Evolutionary conservation across 2,329 filamentous ascomycete species (phyloP).

Genomic region (Microdochium trichocladiopsis): DNA sequence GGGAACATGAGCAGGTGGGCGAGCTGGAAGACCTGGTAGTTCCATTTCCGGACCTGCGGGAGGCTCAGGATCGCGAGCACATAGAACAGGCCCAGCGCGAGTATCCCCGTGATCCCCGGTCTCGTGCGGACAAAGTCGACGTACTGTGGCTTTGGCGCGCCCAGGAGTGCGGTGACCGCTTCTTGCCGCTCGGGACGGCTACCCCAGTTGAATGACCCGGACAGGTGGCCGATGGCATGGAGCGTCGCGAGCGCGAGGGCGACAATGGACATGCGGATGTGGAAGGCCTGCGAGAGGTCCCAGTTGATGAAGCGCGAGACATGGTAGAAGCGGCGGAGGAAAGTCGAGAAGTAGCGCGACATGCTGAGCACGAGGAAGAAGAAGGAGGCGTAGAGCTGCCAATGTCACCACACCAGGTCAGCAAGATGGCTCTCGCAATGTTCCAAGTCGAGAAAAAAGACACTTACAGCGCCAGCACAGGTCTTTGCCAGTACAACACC

Average conservation of each 20-base stretch:
- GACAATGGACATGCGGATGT: slow-evolving; percentile 44
- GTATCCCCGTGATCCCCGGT: slow-evolving; percentile 43
- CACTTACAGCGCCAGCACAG: slow-evolving; percentile 40
- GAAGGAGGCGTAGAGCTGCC: background rate
- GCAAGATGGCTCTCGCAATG: background rate
- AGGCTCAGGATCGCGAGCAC: slow-evolving; percentile 38
- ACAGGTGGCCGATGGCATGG: slow-evolving; percentile 46
- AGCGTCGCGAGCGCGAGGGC: slow-evolving; percentile 42
- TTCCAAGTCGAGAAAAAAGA: background rate
- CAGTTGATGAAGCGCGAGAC: slow-evolving; percentile 49
- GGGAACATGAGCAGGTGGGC: slow-evolving; percentile 52
- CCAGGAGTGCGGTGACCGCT: slow-evolving; percentile 34
- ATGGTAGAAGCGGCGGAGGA: slow-evolving; percentile 40
- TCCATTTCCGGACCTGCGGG: slow-evolving; percentile 40
- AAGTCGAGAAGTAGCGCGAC: slow-evolving; percentile 42
- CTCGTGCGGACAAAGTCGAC: slow-evolving; percentile 35
- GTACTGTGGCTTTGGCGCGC: slow-evolving; percentile 34
- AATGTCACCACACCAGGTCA: background rate
- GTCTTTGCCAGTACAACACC: slow-evolving; percentile 49
- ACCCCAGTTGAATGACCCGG: slow-evolving; percentile 43
- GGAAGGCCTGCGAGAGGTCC: slow-evolving; percentile 48
- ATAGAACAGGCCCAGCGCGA: slow-evolving; percentile 41
- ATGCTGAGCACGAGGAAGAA: background rate
- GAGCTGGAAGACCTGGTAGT: slow-evolving; percentile 50
- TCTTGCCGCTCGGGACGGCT: slow-evolving; percentile 35